phyloP scores from a whole-genome alignment of 768 basidiomycete species.

The Phylloporus sp. region DNA sequence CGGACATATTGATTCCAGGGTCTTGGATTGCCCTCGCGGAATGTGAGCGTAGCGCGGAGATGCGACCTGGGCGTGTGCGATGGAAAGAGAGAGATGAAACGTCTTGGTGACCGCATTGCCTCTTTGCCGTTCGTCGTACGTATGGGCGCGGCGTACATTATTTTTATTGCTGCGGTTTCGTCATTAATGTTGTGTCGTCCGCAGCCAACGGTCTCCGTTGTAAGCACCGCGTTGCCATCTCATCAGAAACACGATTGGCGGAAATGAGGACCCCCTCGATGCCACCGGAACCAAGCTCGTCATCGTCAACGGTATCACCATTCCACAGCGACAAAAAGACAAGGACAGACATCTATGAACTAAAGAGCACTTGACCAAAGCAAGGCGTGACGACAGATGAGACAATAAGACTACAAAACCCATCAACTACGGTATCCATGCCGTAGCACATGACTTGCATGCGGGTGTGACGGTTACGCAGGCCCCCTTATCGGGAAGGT shows the following conservation, averaged over 20 bases:
- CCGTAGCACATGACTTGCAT: slow-evolving; percentile 21
- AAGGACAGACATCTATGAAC: slow-evolving; percentile 9
- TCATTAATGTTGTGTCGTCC: slow-evolving; percentile 2
- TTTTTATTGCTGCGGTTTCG: slow-evolving; percentile 15
- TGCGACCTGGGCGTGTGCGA: slow-evolving; percentile 1
- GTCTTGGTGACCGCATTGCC: slow-evolving; percentile 3
- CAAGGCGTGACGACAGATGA: slow-evolving; percentile 21
- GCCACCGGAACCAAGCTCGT: background rate
- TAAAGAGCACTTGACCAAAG: slow-evolving; percentile 33
- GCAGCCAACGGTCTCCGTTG: slow-evolving; percentile 3
- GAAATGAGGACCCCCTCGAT: slow-evolving; percentile 5
- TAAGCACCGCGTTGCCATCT: slow-evolving; percentile 2
- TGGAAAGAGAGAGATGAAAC: background rate
- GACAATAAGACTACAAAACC: slow-evolving; percentile 11
- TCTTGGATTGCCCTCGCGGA: background rate
- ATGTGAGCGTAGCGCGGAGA: slow-evolving; percentile 1
- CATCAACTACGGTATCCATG: slow-evolving; percentile 29
- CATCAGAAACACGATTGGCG: background rate
- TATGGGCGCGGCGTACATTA: background rate
- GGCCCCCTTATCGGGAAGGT: slow-evolving; percentile 25
- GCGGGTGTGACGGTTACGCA: slow-evolving; percentile 12
- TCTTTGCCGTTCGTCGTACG: background rate
- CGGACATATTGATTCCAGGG: slow-evolving; percentile 25
- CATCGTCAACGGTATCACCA: background rate
- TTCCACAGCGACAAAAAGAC: slow-evolving; percentile 11